Base-by-base conservation (phyloP, 306 rosid species). In the Malus sylvestris region DNA sequence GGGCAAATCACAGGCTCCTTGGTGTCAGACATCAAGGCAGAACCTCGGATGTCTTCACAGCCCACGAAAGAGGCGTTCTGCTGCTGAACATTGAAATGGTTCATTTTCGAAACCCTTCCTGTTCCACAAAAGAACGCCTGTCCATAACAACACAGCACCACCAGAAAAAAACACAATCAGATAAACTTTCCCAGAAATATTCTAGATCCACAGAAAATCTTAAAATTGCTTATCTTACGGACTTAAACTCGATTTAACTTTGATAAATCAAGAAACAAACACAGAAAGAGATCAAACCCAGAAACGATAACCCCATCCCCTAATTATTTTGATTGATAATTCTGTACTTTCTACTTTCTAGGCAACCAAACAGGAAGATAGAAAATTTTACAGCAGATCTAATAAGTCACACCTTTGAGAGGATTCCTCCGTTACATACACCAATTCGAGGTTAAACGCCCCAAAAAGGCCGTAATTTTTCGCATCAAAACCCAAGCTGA, bases 1-100 rank as follows among this genome's bases (percentile, higher is more conserved):
- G 98, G 98, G 79, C 95, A 93, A 76, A 89, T 83, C 78, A 89
- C 81, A 60, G 93, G 75, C 55, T 88, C 91, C 84, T 81, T 86
- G 80, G 76, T 89, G 81, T 91, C 91, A 68, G 76, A 61, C 44
- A 76, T 40, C 33, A 73, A 78, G 71, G 84, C 82, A 68, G 85
- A 72, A 53, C 85, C 81, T 60, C 87, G 77, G 75, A 82, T 80
- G 84, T 86, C 97, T 60, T 93, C 98, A 84, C 88, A 68, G 68
- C 83, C 81, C 64, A 83, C 65, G 51, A 81, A 86, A 33, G 69
- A 33, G 89, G 95, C 96, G 87, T 88, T 93, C 97, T 89, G 86
- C 91, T 88, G 90, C 69, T 33, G 69, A 86, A 86, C 83, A 80
- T 83, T 81, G 38, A 81, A 87, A 68, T 82, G 85, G 82, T 86